Base-by-base conservation (phyloP, 148 eudicot genomes). In the Heliosperma pusillum region DNA sequence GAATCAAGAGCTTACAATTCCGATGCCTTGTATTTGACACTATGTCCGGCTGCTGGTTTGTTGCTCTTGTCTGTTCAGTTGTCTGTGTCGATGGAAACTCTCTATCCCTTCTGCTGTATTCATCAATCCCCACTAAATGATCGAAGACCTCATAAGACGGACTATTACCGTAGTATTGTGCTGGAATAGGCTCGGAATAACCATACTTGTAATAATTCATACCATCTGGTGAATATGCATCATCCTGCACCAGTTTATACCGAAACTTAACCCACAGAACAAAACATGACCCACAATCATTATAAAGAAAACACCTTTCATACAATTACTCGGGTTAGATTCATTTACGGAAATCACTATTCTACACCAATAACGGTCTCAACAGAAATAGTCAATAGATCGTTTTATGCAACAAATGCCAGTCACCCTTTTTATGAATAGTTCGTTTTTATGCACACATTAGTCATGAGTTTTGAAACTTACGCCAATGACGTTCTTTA, bases 141-240 rank as follows among this genome's bases (percentile, higher is more conserved):
- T 87, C 90, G 57, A 80, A 76, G 56, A 79, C 84, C 73, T 77
- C 82, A 78, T 81, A 87, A 58, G 85, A 78, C 40, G 87, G 80
- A 66, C 80, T 77, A 77, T 85, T 85, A 80, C 77, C 83, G 80
- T 86, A 91, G 78, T 85, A 91, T 19, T 95, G 88, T 68, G 86
- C 71, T 76, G 80, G 77, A 69, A 89, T 92, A 9, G 90, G 89
- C 58, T 89, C 97, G 53, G 85, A 83, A 74, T 84, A 86, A 50
- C 91, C 93, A 80, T 86, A 92, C 74, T 95, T 95, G 90, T 89
- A 95, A 65, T 81, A 76, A 58, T 86, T 87, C 42, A 85, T 72
- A 61, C 83, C 88, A 67, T 80, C 80, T 71, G 91, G 80, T 55
- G 96, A 87, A 76, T 89, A 88, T 52, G 80, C 78, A 81, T 59